Evolutionary conservation across 176 grass and related monocot species (phyloP), one percentile per base, ranked within the genome.

Genomic region (Ampelocalamus luodianensis): DNA sequence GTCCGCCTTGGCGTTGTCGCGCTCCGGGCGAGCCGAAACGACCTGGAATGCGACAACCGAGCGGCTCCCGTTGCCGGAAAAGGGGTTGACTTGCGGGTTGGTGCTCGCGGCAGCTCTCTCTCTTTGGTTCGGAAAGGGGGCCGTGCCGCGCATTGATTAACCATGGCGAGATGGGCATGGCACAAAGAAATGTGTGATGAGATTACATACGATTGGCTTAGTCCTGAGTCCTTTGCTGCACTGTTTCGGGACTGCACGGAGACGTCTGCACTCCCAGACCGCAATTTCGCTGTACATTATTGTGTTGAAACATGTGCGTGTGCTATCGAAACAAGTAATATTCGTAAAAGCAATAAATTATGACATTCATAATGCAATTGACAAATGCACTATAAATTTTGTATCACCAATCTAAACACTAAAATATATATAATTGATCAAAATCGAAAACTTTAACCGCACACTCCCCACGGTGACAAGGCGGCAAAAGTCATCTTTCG

Each of bases 11-110:
- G 61, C 24, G 26, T 17, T 65, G 51, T 66, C 66, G 39, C 54
- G 17, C 44, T 61, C 5, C 53, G 58, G 29, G 15, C 56, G 40
- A 43, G 13, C 78, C 83, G 70, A 69, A 77, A 76, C 71, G 60
- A 82, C 45, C 29, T 29, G 55, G 88, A 85, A 17, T 0, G 51
- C 65, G 71, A 89, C 69, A 77, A 17, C 71, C n/a, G 63, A 89
- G 58, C 82, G 15, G 50, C 40, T 11, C 53, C 3, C 15, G 49
- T 82, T 89, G 78, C 82, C 72, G 22, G 36, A 63, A 71, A 23
- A 48, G 78, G 70, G 40, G 74, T 82, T 85, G 55, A 39, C 85
- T 66, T 87, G 82, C 13, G 59, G 13, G 12, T 3, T 4, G 26
- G 44, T 75, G 59, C 58, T 20, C 55, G 51, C 51, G 50, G 56